These are phyloP conservation scores for Mercurialis annua DNA, from an alignment of 345 rosid species.

Conservation along the genomic window DNA sequence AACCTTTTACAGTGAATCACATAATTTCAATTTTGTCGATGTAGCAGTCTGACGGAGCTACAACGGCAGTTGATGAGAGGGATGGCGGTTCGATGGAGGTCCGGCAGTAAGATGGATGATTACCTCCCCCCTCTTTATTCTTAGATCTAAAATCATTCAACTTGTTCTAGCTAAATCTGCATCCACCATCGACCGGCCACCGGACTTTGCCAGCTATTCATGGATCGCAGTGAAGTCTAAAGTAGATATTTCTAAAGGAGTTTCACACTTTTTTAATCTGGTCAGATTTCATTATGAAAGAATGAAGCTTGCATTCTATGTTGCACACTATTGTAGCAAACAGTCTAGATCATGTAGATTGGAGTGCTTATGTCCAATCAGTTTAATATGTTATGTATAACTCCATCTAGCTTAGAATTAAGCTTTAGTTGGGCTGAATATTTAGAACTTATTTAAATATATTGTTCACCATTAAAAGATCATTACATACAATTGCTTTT, in stretches of 20 bases:
- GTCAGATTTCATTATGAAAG: conserved; percentile 82
- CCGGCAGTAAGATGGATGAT: too few species aligned
- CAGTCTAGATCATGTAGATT: conserved; percentile 84
- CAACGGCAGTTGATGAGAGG: too few species aligned
- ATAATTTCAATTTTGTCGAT: too few species aligned
- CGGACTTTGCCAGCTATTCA: too few species aligned
- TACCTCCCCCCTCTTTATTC: too few species aligned
- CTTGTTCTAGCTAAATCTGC: too few species aligned
- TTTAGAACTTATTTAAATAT: background rate
- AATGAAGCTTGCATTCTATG: conserved; percentile 90
- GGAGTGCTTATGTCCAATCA: background rate
- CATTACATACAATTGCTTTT: background rate
- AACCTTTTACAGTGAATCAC: too few species aligned
- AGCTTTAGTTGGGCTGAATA: background rate
- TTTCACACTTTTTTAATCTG: conserved; percentile 88
- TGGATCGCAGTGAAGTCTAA: conserved; percentile 63
- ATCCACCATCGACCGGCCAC: too few species aligned
- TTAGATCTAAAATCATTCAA: too few species aligned
- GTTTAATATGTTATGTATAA: background rate
- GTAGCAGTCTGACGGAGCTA: too few species aligned
- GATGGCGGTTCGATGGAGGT: too few species aligned
- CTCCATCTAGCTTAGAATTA: background rate
- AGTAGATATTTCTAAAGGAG: conserved; percentile 78
- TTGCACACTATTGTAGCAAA: conserved; percentile 83
- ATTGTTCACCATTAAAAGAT: background rate